Percentiles rank a stretch among this genome's conserved stretches.
Evolutionary conservation across 345 rosid species (phyloP).

Genomic region (Eucalyptus marginata): DNA sequence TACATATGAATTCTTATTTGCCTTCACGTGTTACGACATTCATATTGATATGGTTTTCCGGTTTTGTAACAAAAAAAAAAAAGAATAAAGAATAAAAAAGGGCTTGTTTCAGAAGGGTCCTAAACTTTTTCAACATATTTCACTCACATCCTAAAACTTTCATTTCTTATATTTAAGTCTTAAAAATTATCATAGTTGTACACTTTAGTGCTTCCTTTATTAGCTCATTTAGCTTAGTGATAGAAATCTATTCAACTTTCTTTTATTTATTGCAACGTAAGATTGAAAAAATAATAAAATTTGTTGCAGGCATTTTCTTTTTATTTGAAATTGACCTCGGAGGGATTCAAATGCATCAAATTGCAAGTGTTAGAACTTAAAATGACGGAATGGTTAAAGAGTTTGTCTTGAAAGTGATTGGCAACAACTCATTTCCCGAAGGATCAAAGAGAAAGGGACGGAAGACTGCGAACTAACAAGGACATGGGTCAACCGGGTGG

Average conservation of each 20-base stretch:
- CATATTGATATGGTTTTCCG: too few relatives aligned
- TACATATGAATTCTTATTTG: too few relatives aligned
- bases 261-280: neutral
- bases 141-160: neutral
- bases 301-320: neutral
- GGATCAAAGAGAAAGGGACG: too few relatives aligned
- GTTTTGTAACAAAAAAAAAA: neutral
- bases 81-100: neutral
- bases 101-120: neutral
- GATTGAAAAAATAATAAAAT: neutral
- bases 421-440: too few relatives aligned
- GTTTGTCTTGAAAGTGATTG: too few relatives aligned
- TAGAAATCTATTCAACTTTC: neutral
- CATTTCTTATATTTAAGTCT: neutral
- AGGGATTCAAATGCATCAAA: neutral
- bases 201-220: neutral
- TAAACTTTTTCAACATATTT: neutral
- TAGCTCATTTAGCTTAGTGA: neutral
- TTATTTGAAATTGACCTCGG: neutral
- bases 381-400: neutral
- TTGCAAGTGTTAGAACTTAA: neutral
- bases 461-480: too few relatives aligned
- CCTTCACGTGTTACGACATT: too few relatives aligned
- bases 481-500: too few relatives aligned
- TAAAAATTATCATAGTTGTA: neutral